phyloP scores from a whole-genome alignment of 768 basidiomycete species.

The Tylopilus sp. region DNA sequence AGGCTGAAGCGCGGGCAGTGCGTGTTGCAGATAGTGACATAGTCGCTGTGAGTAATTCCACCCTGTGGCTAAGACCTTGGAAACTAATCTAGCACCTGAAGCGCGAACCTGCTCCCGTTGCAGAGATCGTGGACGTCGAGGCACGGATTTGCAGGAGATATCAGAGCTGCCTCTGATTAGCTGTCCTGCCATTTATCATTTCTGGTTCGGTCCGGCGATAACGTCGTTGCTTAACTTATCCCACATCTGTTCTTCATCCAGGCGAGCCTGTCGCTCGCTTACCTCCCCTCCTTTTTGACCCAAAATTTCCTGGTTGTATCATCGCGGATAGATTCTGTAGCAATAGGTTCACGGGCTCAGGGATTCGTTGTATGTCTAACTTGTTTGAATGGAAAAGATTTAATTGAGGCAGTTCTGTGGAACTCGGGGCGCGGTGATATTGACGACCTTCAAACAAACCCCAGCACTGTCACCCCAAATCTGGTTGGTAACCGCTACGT shows the following conservation, averaged over 20 bases:
- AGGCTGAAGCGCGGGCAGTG: constrained; percentile 1
- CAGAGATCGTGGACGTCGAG: constrained; percentile 12
- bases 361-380: neutral
- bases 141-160: constrained; percentile 10
- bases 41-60: constrained; percentile 13
- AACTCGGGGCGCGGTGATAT: too few species aligned
- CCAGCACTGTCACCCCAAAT: too few species aligned
- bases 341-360: constrained; percentile 2
- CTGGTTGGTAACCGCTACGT: neutral
- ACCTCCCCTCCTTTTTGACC: neutral
- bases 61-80: too few species aligned
- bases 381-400: neutral
- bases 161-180: constrained; percentile 5
- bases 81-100: constrained; percentile 4
- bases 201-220: constrained; percentile 1
- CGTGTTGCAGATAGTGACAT: constrained; percentile 2
- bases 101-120: constrained; percentile 11
- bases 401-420: neutral
- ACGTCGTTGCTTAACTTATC: neutral
- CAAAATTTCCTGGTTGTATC: constrained; percentile 13
- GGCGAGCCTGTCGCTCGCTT: constrained; percentile 2
- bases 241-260: neutral
- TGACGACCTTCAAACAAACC: too few species aligned
- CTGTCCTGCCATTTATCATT: too few species aligned
- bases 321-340: constrained; percentile 27